phyloP scores from a whole-genome alignment of 169 alveolate species.

The Plasmodium vinckei region DNA sequence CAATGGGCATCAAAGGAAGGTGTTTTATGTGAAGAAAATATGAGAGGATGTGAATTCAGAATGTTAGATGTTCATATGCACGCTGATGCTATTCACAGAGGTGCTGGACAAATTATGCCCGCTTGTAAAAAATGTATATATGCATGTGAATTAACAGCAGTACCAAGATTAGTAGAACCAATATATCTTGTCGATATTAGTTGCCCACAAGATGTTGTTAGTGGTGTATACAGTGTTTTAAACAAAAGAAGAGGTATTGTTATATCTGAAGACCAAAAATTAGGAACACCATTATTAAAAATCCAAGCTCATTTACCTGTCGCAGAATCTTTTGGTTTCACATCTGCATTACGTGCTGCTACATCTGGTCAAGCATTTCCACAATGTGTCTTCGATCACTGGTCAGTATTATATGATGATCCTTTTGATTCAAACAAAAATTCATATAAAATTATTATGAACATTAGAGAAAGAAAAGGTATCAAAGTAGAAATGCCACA shows the following conservation, averaged over 20 bases:
- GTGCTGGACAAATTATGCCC: conserved; percentile 99
- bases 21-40: conserved; percentile 98
- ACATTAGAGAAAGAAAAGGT: conserved; percentile 98
- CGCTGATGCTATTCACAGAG: conserved; percentile 99
- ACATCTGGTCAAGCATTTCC: conserved; percentile 99
- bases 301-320: conserved; percentile 99
- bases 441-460: conserved; percentile 93
- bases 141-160: conserved; percentile 97
- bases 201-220: conserved; percentile 97
- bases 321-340: conserved; percentile 99
- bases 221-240: conserved; percentile 97
- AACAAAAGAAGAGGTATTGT: conserved; percentile 99
- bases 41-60: conserved; percentile 99
- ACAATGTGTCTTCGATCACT: conserved; percentile 99
- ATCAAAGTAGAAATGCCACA: conserved; percentile 97
- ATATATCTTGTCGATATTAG: conserved; percentile 98
- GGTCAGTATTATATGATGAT: conserved; percentile 97
- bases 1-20: conserved; percentile 99
- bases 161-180: conserved; percentile 99
- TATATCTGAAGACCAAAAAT: conserved; percentile 96
- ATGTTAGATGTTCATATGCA: conserved; percentile 98
- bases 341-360: conserved; percentile 98
- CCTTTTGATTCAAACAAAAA: conserved; percentile 98
- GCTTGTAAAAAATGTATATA: conserved; percentile 96
- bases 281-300: conserved; percentile 98